phyloP scores from a whole-genome alignment of 1,139 yeast species.

The Hansenula sp. region DNA sequence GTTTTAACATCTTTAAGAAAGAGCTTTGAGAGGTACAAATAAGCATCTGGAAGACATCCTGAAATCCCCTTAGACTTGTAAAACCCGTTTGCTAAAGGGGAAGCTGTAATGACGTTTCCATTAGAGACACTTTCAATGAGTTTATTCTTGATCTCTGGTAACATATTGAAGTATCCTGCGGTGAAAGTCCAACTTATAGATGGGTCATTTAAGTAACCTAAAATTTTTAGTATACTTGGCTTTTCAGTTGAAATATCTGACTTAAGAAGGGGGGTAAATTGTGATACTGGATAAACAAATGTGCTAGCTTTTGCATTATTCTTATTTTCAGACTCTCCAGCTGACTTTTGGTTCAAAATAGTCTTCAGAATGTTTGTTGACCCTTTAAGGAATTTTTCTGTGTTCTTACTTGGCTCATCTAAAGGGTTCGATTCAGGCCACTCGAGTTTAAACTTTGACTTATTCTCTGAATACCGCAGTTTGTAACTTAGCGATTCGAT shows the following conservation, averaged over 20 bases:
- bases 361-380: slow-evolving; percentile 57
- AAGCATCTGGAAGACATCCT: slow-evolving; percentile 81
- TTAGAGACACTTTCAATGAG: slow-evolving; percentile 55
- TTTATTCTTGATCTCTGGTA: slow-evolving; percentile 64
- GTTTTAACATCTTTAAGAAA: slow-evolving; percentile 55
- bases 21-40: slow-evolving; percentile 66
- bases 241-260: slow-evolving; percentile 76
- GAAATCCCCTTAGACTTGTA: slow-evolving; percentile 82
- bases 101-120: slow-evolving; percentile 82
- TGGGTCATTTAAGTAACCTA: slow-evolving; percentile 54
- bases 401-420: slow-evolving; percentile 65
- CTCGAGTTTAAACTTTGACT: slow-evolving; percentile 49
- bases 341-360: slow-evolving; percentile 34
- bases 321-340: slow-evolving; percentile 13
- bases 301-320: slow-evolving; percentile 45
- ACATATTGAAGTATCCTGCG: slow-evolving; percentile 94
- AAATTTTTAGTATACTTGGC: slow-evolving; percentile 56
- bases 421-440: slow-evolving; percentile 80
- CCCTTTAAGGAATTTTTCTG: slow-evolving; percentile 51
- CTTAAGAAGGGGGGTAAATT: slow-evolving; percentile 74
- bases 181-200: slow-evolving; percentile 79
- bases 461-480: slow-evolving; percentile 40
- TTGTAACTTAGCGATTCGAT: slow-evolving; percentile 68
- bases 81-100: slow-evolving; percentile 92
- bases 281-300: slow-evolving; percentile 88